Percentiles rank a stretch among this genome's conserved stretches.
Conservation (phyloP, 2,329 filamentous ascomycete species). For the Pyrenophora tritici-repentis region DNA sequence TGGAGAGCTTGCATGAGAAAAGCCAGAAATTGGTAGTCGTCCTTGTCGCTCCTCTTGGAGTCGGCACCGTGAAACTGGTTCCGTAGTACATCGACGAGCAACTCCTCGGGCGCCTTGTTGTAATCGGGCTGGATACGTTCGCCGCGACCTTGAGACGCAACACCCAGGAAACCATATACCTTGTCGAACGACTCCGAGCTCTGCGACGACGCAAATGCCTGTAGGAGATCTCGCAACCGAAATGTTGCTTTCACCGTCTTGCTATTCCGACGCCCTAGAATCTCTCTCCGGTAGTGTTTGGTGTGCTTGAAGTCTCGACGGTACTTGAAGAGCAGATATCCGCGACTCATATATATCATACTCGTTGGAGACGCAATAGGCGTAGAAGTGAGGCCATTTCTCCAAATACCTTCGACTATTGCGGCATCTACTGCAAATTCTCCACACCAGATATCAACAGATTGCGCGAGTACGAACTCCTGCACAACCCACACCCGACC, state of each 20-base stretch:
- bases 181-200: slow-evolving; percentile 18
- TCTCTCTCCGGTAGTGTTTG: slow-evolving; percentile 10
- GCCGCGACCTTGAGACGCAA: slow-evolving; percentile 12
- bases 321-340: slow-evolving; percentile 18
- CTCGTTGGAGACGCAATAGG: slow-evolving; percentile 1
- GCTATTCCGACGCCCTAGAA: slow-evolving; percentile 14
- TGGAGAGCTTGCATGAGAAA: slow-evolving; percentile 15
- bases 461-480: slow-evolving; percentile 18
- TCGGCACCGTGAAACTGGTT: slow-evolving; percentile 13
- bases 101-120: slow-evolving; percentile 11
- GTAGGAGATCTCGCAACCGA: slow-evolving; percentile 17
- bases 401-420: slow-evolving; percentile 17
- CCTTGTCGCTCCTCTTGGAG: not conserved
- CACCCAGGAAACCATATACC: slow-evolving; percentile 19
- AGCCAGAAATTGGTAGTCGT: slow-evolving; percentile 14
- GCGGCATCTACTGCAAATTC: slow-evolving; percentile 8
- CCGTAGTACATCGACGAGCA: slow-evolving; percentile 19
- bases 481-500: slow-evolving; percentile 19
- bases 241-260: slow-evolving; percentile 12
- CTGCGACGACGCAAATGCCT: slow-evolving; percentile 15
- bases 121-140: slow-evolving; percentile 19
- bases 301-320: slow-evolving; percentile 17
- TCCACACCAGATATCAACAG: slow-evolving; percentile 19
- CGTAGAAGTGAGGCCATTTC: slow-evolving; percentile 1
- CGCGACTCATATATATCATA: slow-evolving; percentile 6